Evolutionary conservation across 1,284 basidiomycete species (phyloP).

Genomic region (Ustilago bromivora): DNA sequence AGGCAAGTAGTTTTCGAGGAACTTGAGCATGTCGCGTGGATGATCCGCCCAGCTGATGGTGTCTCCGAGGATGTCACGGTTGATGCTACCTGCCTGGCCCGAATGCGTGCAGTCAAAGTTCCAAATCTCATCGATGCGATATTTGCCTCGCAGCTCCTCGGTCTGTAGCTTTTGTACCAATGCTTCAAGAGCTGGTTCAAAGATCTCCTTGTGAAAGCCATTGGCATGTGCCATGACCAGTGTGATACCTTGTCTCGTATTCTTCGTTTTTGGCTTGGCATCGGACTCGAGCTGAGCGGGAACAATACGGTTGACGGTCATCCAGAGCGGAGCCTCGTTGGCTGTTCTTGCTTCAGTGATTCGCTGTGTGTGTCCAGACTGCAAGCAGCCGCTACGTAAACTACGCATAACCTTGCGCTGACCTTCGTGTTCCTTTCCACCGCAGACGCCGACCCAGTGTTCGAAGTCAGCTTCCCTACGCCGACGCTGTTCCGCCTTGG

Average conservation of each 20-base stretch:
- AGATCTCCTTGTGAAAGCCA: conserved; percentile 84
- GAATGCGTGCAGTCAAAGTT: conserved; percentile 81
- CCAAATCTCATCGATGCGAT: conserved; percentile 80
- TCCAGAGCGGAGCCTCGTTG: conserved; percentile 52
- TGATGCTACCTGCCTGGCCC: conserved; percentile 80
- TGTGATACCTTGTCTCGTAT: conserved; percentile 71
- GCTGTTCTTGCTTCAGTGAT: conserved; percentile 32
- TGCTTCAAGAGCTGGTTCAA: conserved; percentile 76
- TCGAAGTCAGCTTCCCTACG: conserved; percentile 46
- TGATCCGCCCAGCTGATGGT: conserved; percentile 79
- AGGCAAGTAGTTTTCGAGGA: conserved; percentile 77
- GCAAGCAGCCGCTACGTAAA: conserved; percentile 14
- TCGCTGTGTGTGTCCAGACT: conserved; percentile 23
- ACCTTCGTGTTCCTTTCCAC: conserved; percentile 19
- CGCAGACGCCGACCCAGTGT: conserved; percentile 24
- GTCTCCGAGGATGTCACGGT: conserved; percentile 74
- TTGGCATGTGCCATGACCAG: conserved; percentile 82
- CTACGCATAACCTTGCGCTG: conserved; percentile 29
- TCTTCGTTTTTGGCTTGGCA: conserved; percentile 5
- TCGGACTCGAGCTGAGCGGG: conserved; percentile 33
- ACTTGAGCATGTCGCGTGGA: conserved; percentile 79
- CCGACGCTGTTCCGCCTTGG: conserved; percentile 44
- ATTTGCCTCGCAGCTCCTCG: conserved; percentile 20
- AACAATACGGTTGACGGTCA: conserved; percentile 35
- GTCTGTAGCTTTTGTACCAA: conserved; percentile 69